These are phyloP conservation scores for Cicer yamashitae DNA, from an alignment of 306 rosid genomes.

Conservation along the genomic window DNA sequence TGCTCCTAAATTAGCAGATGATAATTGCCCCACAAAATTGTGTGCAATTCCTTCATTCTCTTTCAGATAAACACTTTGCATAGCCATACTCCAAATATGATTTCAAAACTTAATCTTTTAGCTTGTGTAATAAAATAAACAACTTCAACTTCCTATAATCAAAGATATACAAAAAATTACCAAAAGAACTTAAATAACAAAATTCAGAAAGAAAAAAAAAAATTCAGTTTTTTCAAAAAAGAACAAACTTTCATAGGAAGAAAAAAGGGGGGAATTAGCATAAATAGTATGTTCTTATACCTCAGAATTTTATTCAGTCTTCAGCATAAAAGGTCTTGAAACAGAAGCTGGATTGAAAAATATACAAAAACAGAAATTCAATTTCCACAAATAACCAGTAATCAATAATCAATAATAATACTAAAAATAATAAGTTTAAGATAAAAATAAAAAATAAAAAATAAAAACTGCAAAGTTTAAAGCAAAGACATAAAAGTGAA, in stretches of 20 bases:
- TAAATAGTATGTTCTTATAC: slow-evolving; percentile 32
- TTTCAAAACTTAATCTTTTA: slow-evolving; percentile 1
- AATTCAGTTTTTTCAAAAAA: background rate
- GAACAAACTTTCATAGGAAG: background rate
- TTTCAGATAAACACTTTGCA: slow-evolving; percentile 68
- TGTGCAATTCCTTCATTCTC: slow-evolving; percentile 72
- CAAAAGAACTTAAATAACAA: background rate
- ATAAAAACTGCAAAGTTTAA: no score
- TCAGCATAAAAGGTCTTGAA: slow-evolving; percentile 41
- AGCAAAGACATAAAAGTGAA: slow-evolving; percentile 31
- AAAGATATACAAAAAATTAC: slow-evolving; percentile 17
- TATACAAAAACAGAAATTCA: slow-evolving; percentile 39
- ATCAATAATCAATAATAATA: background rate
- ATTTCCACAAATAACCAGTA: slow-evolving; percentile 1
- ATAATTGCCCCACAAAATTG: slow-evolving; percentile 59
- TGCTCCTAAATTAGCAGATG: slow-evolving; percentile 59
- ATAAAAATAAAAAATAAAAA: background rate
- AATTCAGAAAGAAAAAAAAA: background rate
- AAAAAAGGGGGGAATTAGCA: background rate
- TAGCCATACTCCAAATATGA: slow-evolving; percentile 59
- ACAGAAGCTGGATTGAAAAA: slow-evolving; percentile 43
- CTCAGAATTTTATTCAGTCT: slow-evolving; percentile 43
- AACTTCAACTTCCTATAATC: slow-evolving; percentile 49
- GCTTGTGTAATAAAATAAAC: background rate
- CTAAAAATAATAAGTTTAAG: slow-evolving; percentile 7